Percentiles rank a stretch among this genome's conserved stretches.
Conservation (phyloP, 2,329 filamentous ascomycete species). For the Stachybotrys chlorohalonatus region DNA sequence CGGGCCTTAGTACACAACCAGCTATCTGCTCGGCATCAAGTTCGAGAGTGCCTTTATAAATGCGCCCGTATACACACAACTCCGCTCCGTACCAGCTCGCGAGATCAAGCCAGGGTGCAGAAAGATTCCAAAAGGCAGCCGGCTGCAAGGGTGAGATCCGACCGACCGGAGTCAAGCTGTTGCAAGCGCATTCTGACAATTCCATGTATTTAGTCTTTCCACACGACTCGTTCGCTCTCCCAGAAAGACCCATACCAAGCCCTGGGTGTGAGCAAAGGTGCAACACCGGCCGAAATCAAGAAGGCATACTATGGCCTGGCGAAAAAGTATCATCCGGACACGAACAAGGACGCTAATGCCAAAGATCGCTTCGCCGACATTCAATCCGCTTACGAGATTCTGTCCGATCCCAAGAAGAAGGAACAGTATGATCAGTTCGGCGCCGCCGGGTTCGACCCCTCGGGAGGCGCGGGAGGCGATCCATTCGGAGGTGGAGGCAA, state of each 20-base stretch:
- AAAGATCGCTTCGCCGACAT: conserved; percentile 94
- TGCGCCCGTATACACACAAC: conserved; percentile 23
- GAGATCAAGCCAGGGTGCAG: conserved; percentile 9
- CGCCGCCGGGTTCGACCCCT: conserved; percentile 77
- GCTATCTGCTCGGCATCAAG: conserved; percentile 26
- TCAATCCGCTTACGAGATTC: conserved; percentile 85
- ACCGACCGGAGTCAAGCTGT: neutral
- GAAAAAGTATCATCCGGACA: conserved; percentile 97
- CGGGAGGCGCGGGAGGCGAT: conserved; percentile 49
- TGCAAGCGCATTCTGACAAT: neutral
- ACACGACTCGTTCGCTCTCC: conserved; percentile 45
- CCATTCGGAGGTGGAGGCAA: conserved; percentile 56
- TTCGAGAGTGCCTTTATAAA: conserved; percentile 30
- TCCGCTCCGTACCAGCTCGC: conserved; percentile 10
- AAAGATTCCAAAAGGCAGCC: conserved; percentile 8
- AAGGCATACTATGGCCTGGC: conserved; percentile 97
- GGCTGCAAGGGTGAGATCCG: conserved; percentile 18
- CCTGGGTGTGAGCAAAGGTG: conserved; percentile 73
- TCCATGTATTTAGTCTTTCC: conserved; percentile 38
- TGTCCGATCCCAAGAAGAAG: conserved; percentile 88
- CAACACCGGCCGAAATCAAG: conserved; percentile 85
- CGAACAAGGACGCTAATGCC: conserved; percentile 87
- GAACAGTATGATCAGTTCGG: conserved; percentile 89
- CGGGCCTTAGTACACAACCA: conserved; percentile 35
- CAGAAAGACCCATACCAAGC: conserved; percentile 77